These are phyloP conservation scores for Physcomitrellopsis africana DNA, from an alignment of 225 moss, liverwort and hornwort genomes.

Conservation along the genomic window DNA sequence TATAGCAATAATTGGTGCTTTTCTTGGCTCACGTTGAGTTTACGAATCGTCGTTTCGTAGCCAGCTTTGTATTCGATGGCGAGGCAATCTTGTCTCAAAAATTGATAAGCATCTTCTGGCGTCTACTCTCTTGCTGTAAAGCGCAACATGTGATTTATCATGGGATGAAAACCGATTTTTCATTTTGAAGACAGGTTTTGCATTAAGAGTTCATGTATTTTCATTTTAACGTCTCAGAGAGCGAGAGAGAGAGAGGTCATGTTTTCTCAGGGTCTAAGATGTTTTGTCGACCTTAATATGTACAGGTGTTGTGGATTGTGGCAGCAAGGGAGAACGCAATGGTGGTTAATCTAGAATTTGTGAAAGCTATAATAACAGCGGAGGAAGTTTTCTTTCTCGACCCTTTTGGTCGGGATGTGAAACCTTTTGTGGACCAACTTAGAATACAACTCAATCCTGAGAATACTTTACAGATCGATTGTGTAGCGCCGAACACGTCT, in stretches of 20 bases:
- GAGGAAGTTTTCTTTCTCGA: slow-evolving; percentile 90
- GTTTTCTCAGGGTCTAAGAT: slow-evolving; percentile 14
- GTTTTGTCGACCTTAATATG: slow-evolving; percentile 21
- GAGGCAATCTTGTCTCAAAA: neutral
- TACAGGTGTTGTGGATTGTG: slow-evolving; percentile 27
- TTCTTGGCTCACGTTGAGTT: slow-evolving; percentile 19
- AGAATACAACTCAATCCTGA: slow-evolving; percentile 66
- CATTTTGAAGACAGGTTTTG: neutral
- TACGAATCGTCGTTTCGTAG: neutral
- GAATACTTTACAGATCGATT: slow-evolving; percentile 34
- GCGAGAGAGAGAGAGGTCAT: slow-evolving; percentile 17
- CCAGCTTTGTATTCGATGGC: slow-evolving; percentile 6
- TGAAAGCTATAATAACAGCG: slow-evolving; percentile 91
- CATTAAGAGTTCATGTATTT: neutral
- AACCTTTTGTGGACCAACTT: slow-evolving; percentile 79
- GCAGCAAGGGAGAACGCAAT: slow-evolving; percentile 94
- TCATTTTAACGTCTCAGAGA: neutral
- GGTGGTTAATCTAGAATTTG: slow-evolving; percentile 98
- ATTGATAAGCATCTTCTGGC: slow-evolving; percentile 3
- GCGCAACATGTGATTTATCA: slow-evolving; percentile 6
- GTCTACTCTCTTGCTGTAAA: slow-evolving; percentile 17
- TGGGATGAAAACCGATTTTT: slow-evolving; percentile 16
- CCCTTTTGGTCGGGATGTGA: slow-evolving; percentile 53
- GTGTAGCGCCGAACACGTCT: slow-evolving; percentile 24
- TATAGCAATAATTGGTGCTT: slow-evolving; percentile 19